phyloP scores from a whole-genome alignment of 2,329 filamentous ascomycete genomes.

The Arthrinium puccinioides region DNA sequence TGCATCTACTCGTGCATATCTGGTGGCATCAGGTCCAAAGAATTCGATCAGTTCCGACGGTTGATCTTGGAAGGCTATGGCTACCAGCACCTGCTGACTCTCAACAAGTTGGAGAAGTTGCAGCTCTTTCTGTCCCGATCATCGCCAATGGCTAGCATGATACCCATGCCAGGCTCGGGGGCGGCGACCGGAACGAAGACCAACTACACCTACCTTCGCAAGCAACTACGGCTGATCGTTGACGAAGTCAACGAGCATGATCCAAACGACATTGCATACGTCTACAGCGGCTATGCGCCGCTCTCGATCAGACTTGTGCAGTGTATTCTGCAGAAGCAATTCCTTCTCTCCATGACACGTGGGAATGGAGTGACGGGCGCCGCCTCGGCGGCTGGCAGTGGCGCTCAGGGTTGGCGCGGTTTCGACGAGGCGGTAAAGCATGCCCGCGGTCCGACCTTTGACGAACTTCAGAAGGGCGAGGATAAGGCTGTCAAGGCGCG shows the following conservation, averaged over 20 bases:
- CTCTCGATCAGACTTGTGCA: constrained; percentile 87
- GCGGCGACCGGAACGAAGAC: constrained; percentile 62
- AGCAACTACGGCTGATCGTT: constrained; percentile 79
- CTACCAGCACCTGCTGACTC: constrained; percentile 86
- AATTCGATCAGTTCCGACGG: constrained; percentile 83
- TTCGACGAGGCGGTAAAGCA: constrained; percentile 91
- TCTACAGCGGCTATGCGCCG: constrained; percentile 94
- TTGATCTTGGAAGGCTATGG: constrained; percentile 89
- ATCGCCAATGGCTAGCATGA: constrained; percentile 72
- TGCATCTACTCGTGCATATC: constrained; percentile 89
- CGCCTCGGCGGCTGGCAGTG: constrained; percentile 42
- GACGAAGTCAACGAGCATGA: constrained; percentile 95
- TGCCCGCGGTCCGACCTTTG: constrained; percentile 81
- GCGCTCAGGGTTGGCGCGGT: constrained; percentile 78
- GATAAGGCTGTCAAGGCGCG: constrained; percentile 87
- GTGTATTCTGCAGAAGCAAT: constrained; percentile 85
- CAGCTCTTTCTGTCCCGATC: constrained; percentile 74
- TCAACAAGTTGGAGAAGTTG: constrained; percentile 82
- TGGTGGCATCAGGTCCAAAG: constrained; percentile 79
- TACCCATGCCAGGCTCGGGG: constrained; percentile 61
- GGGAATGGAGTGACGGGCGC: constrained; percentile 47
- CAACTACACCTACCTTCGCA: constrained; percentile 84
- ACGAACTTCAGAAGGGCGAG: constrained; percentile 84
- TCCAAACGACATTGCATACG: constrained; percentile 92
- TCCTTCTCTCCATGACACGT: constrained; percentile 63